Percentiles rank a stretch among this genome's conserved stretches.
These are phyloP conservation scores for Xylaria telfairii DNA, from an alignment of 495 filamentous ascomycete genomes.

Conservation along the genomic window DNA sequence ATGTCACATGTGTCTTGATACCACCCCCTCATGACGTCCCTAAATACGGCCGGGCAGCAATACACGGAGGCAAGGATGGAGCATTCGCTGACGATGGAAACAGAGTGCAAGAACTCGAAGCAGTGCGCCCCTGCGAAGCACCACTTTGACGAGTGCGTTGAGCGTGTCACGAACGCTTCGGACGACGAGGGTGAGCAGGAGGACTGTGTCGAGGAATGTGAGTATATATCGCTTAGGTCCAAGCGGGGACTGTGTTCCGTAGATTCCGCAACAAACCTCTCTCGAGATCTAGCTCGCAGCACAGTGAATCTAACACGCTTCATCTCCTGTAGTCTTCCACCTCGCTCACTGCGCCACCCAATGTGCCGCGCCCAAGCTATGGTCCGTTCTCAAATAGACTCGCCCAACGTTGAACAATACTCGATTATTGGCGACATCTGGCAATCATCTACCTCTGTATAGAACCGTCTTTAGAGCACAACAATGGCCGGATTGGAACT, in stretches of 20 bases:
- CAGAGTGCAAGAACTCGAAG: conserved; percentile 87
- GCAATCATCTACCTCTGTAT: conserved; percentile 19
- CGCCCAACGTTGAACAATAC: conserved; percentile 1
- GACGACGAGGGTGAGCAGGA: conserved; percentile 70
- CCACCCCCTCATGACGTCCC: background rate
- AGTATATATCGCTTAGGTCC: conserved; percentile 45
- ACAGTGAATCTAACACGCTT: conserved; percentile 27
- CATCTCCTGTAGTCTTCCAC: conserved; percentile 80
- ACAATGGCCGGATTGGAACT: conserved; percentile 23
- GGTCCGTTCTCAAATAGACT: conserved; percentile 82
- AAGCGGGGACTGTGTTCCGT: background rate
- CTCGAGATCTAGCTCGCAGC: background rate
- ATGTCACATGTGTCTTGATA: background rate
- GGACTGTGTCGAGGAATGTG: conserved; percentile 99
- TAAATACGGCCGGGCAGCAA: background rate
- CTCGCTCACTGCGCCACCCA: conserved; percentile 88
- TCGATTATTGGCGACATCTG: conserved; percentile 5
- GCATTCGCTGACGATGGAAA: conserved; percentile 37
- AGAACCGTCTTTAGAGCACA: conserved; percentile 26
- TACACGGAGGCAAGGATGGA: background rate
- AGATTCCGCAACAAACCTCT: background rate
- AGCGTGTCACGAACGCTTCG: conserved; percentile 81
- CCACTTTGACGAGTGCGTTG: conserved; percentile 96
- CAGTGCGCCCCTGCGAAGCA: conserved; percentile 89
- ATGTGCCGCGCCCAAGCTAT: conserved; percentile 97